Evolutionary conservation across 768 basidiomycete genomes (phyloP).

Genomic region (Serendipita vermifera): DNA sequence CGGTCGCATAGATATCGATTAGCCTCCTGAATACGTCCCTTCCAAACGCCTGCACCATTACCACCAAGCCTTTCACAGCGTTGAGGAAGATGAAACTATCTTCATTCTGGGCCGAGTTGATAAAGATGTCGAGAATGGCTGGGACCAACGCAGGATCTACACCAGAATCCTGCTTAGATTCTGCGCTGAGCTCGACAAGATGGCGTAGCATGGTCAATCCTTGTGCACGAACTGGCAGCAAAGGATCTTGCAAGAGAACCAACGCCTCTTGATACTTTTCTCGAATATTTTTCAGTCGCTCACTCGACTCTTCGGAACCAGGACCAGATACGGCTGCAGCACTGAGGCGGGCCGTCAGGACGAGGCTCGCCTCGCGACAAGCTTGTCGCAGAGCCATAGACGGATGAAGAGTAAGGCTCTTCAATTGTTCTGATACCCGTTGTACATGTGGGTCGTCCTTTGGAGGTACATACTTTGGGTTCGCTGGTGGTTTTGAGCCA

Average conservation of each 20-base stretch:
- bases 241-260: constrained; percentile 77
- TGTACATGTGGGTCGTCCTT: constrained; percentile 41
- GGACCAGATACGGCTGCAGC: constrained; percentile 25
- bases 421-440: constrained; percentile 46
- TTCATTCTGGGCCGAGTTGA: constrained; percentile 74
- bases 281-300: constrained; percentile 35
- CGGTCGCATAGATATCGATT: constrained; percentile 48
- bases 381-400: constrained; percentile 47
- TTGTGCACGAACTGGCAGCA: constrained; percentile 88
- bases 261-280: constrained; percentile 78
- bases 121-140: constrained; percentile 75
- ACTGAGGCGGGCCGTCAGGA: constrained; percentile 69
- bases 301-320: constrained; percentile 26
- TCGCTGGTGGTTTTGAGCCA: background rate
- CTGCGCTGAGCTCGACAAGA: constrained; percentile 35
- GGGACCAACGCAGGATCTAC: constrained; percentile 48
- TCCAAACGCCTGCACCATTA: constrained; percentile 67
- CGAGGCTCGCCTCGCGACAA: constrained; percentile 68
- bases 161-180: constrained; percentile 18
- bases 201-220: constrained; percentile 73
- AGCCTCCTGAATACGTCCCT: constrained; percentile 56
- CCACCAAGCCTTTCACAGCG: constrained; percentile 80
- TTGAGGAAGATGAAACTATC: constrained; percentile 95
- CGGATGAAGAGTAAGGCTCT: constrained; percentile 50
- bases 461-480: constrained; percentile 18